Evolutionary conservation across 192 early-diverging fungal species (phyloP), one percentile per base, ranked within the genome.

Genomic region (Umbelopsis ramanniana): DNA sequence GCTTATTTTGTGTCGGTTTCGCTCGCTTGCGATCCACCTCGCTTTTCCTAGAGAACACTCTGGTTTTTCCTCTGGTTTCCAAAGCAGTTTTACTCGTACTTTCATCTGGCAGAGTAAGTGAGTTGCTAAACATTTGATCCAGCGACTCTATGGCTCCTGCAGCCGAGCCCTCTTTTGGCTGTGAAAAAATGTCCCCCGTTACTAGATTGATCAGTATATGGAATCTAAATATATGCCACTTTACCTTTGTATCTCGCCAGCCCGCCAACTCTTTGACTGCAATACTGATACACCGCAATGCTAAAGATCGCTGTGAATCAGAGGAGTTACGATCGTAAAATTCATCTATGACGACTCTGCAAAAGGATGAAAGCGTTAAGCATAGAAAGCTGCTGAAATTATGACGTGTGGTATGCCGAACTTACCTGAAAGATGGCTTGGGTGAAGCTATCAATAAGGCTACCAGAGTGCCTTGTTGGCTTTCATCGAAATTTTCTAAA

Each of bases 261-360:
- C 70, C 74, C 6, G 63, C 69, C 19, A 76, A 67, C 63, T 75
- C 74, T 52, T 68, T 69, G 23, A 35, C 60, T 45, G 69, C 21
- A 21, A 63, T 15, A 22, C 40, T 35, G 35, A 71, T 43, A 29
- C 47, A 50, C 21, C 54, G 37, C 33, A 77, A 33, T 43, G 72
- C 47, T 11, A 70, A 22, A 43, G 69, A 55, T 26, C 66, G 54
- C 50, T 77, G 72, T 52, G 53, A 54, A 29, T 57, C 52, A n/a
- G 68, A 69, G 29, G 46, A 43, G 43, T 66, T 77, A 2, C 63
- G 67, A 52, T 77, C 54, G 47, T 77, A 69, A 19, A 69, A 72
- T 69, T 77, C 67, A 48, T 70, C 67, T 23, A 77, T 70, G 19
- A 73, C 33, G 11, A 70, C 72, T 1, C 76, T 77, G 40, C 22